phyloP scores from a whole-genome alignment of 371 early-diverging fungal species.

The Syncephalastrum racemosum region DNA sequence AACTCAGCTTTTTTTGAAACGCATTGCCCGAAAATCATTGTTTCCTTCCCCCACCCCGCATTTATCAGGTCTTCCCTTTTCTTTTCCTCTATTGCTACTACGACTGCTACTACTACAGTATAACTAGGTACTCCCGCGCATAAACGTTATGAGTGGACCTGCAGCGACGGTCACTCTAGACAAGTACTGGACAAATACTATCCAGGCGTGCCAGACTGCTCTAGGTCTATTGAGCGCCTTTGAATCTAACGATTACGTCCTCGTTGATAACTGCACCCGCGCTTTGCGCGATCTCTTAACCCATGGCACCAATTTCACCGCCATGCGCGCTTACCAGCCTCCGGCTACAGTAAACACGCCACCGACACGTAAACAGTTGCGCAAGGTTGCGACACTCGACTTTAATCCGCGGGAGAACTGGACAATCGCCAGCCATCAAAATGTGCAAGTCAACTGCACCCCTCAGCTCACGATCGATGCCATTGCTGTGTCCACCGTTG shows the following conservation, averaged over 20 bases:
- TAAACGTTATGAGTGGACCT: too few relatives aligned
- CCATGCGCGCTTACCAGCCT: constrained; percentile 13
- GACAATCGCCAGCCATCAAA: constrained; percentile 12
- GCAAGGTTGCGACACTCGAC: constrained; percentile 8
- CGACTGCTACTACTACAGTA: too few relatives aligned
- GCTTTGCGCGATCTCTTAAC: constrained; percentile 25
- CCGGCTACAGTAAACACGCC: constrained; percentile 3
- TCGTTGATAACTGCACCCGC: constrained; percentile 12
- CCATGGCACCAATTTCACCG: constrained; percentile 16
- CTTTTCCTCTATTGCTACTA: too few relatives aligned
- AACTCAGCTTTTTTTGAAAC: too few relatives aligned
- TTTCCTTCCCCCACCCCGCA: too few relatives aligned
- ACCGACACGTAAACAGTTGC: constrained; percentile 1
- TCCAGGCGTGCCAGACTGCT: constrained; percentile 22
- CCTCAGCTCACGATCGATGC: constrained; percentile 17
- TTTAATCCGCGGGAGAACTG: constrained; percentile 26
- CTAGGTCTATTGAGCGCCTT: constrained; percentile 20
- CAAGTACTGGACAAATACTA: constrained; percentile 25
- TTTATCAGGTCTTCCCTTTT: too few relatives aligned
- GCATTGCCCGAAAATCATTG: too few relatives aligned
- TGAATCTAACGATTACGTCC: constrained; percentile 14
- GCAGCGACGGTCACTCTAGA: too few relatives aligned
- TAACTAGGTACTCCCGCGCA: too few relatives aligned
- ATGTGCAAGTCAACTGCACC: constrained; percentile 8
- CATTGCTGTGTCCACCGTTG: constrained; percentile 19